Evolutionary conservation across 257 asterid species (phyloP), one percentile per base, ranked within the genome.

Genomic region (Ajuga chamaepitys): DNA sequence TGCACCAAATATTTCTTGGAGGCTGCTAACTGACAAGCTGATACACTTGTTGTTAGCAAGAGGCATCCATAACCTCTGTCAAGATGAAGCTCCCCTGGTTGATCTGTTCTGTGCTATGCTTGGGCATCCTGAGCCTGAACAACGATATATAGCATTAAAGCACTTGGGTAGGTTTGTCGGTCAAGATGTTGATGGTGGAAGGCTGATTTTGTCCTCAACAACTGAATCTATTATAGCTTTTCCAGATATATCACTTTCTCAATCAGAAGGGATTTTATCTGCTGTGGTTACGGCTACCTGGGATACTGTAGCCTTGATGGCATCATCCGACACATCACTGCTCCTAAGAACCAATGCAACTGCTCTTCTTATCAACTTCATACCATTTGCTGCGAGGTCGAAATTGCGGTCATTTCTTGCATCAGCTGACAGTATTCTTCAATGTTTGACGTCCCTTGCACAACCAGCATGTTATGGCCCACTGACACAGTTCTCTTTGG

Each of bases 41-140:
- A 58, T 89, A 70, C 80, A 87, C 20, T 66, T 77, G 59, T 74
- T 93, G 72, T 73, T 82, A 65, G 85, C 70, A 37, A 83, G 95
- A 75, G 88, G 88, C 21, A 74, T 83, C 66, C 84, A 78, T 22
- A 79, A 67, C 70, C 62, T 81, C 66, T 80, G 79, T 60, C 80
- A 70, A 75, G 71, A 77, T 73, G 89, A 84, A 79, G 73, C 28
- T 65, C 79, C 95, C 71, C 48, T 89, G 59, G 68, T 76, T 72
- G 95, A 84, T 79, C 71, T 89, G 50, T 86, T 89, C 82, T 79
- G 71, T 74, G 60, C 81, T 76, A 60, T 89, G 85, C 89, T 93
- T 68, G 85, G 86, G 68, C 96, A 93, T 81, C 87, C 86, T 12
- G 99, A 93, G 78, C 97, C 99, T 51, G 99, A 93, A 63, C 99